These are phyloP conservation scores for Thalassiosira hispida DNA, from an alignment of 352 stramenopile genomes.

Conservation along the genomic window DNA sequence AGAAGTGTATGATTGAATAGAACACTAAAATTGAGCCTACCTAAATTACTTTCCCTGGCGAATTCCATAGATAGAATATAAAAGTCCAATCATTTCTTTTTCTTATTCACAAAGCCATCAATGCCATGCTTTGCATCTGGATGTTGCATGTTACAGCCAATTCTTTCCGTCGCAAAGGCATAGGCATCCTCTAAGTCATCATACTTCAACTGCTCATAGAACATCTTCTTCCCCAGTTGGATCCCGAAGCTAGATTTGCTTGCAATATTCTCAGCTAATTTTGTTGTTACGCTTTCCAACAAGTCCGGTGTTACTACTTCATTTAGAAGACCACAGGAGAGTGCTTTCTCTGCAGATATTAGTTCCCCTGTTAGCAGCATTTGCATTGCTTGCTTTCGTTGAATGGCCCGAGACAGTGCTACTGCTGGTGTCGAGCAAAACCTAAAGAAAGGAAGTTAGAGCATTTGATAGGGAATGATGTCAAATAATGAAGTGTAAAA, in stretches of 20 bases:
- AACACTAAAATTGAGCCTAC: too few species aligned
- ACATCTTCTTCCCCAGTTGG: constrained; percentile 54
- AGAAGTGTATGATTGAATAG: too few species aligned
- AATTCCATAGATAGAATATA: too few species aligned
- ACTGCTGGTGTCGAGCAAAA: constrained; percentile 84
- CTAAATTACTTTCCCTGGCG: too few species aligned
- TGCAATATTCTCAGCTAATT: constrained; percentile 46
- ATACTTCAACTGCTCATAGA: constrained; percentile 58
- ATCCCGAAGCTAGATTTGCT: constrained; percentile 51
- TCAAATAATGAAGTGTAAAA: not conserved
- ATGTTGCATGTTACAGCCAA: constrained; percentile 56
- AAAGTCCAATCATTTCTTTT: constrained; percentile 5
- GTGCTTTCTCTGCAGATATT: constrained; percentile 70
- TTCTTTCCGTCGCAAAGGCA: constrained; percentile 47
- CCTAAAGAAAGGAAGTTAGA: not conserved
- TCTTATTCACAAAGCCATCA: constrained; percentile 58
- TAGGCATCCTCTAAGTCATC: constrained; percentile 54
- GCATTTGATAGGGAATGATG: not conserved
- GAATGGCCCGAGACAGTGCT: constrained; percentile 63
- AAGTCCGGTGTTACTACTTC: constrained; percentile 37
- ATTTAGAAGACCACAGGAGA: constrained; percentile 69
- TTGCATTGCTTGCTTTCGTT: constrained; percentile 75
- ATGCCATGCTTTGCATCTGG: constrained; percentile 53
- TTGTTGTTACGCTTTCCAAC: constrained; percentile 45
- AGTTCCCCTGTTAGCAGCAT: constrained; percentile 83